Evolutionary conservation across 1,284 basidiomycete species (phyloP), one percentile per base, ranked within the genome.

Genomic region (Phlebopus sp.): DNA sequence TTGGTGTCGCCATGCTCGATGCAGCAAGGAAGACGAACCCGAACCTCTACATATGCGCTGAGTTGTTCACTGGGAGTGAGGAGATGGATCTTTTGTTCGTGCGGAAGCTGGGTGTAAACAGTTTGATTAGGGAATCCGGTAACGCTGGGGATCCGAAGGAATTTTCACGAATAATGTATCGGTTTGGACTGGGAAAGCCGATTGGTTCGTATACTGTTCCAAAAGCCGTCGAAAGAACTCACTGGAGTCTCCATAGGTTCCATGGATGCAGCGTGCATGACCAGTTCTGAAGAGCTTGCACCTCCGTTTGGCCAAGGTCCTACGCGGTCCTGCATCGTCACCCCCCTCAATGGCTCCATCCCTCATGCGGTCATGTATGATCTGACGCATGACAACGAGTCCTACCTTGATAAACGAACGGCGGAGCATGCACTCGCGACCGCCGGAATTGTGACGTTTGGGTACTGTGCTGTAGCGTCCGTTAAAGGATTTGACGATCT

Each of bases 401-500:
- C 92, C 1, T 90, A 88, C 1, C 68, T 86, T 9, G 81, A 90
- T 69, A 97, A 96, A 67, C 84, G 92, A 32, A 89, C 90, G 1
- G 91, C 93, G 5, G 91, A 96, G 66, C 92, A 97, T 64, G 87
- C 92, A 0, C 78, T 97, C n/a, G 86, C 91, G 5, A 93, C 91
- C 0, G 94, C 90, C 5, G 90, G 91, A 8, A 76, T 97, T 13
- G 86, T 90, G 14, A 82, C 92, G 0, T 97, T 97, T 69, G 87
- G 87, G 39, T 83, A 81, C 61, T 90, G 83, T 14, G 94, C 90
- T 5, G 80, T 90, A 40, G 94, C 93, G 1, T 94, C 91, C 5
- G 92, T 92, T 56, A 96, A 97, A 68, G 94, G 94, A 29, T 96
- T 95, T 60, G 94, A 97, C 62, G 94, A 97, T 59, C 69, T 97